Evolutionary conservation across 257 asterid genomes (phyloP).

Genomic region (Gentiana straminea): DNA sequence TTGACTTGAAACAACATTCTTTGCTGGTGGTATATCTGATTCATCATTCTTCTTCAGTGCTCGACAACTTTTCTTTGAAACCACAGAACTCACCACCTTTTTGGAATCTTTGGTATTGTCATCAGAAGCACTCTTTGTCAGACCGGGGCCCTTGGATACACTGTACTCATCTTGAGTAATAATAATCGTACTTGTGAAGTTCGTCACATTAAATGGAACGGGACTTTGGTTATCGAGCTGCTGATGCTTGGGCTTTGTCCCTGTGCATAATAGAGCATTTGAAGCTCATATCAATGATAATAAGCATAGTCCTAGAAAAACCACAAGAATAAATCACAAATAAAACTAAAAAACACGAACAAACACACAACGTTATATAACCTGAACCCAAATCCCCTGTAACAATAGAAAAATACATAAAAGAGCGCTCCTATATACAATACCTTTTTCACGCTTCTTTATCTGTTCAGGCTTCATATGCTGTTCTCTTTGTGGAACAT

Average conservation of each 20-base stretch:
- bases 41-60: constrained; percentile 21
- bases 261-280: constrained; percentile 29
- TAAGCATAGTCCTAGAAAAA: constrained; percentile 10
- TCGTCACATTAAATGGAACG: constrained; percentile 28
- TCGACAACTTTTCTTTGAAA: constrained; percentile 19
- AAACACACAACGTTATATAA: constrained; percentile 3
- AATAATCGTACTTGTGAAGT: constrained; percentile 55
- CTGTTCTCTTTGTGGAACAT: constrained; percentile 56
- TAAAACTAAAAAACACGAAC: background rate
- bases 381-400: background rate
- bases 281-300: constrained; percentile 16
- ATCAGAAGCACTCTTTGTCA: constrained; percentile 15
- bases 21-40: constrained; percentile 6
- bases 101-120: constrained; percentile 23
- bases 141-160: constrained; percentile 32
- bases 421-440: background rate
- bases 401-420: background rate
- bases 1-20: constrained; percentile 6
- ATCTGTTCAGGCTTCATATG: constrained; percentile 16
- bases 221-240: constrained; percentile 18
- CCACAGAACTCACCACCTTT: constrained; percentile 23
- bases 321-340: constrained; percentile 1
- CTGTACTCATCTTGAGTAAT: constrained; percentile 58
- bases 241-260: constrained; percentile 23
- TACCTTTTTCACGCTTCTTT: constrained; percentile 31